Evolutionary conservation across 23 red algal genomes (phyloP), one percentile per base, ranked within the genome.

Genomic region (Gracilaria gracilis): DNA sequence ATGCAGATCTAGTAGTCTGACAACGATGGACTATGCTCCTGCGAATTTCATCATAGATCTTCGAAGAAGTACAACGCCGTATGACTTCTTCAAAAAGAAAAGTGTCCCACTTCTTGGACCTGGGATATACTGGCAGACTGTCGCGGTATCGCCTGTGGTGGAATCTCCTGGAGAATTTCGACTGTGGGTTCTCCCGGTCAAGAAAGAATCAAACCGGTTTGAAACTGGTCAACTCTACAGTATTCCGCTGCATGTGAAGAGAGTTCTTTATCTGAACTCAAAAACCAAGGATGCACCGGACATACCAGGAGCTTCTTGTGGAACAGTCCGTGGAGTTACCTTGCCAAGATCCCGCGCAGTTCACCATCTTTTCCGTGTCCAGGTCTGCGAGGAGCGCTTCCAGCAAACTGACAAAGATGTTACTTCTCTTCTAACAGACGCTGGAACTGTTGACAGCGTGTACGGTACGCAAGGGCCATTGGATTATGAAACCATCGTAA

Each of bases 61-160:
- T 46, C 32, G 57, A 65, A 70, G 71, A 80, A 59, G 58, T 8
- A 61, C 72, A 27, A 11, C 55, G 7, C 34, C 85, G 29, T 35
- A 75, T n/a, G 37, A 50, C 48, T 90, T 90, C 82, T 93, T 93
- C 69, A 61, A 53, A 9, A 67, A 65, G 27, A 49, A 73, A 37
- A 57, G 15, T 36, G 76, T 80, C 6, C 83, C 92, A 21, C 64
- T 94, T 16, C 57, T 88, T 49, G 92, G 92, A n/a, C 35, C 42
- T 34, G 92, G 83, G 6, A 70, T 94, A 39, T 31, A 67, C 57
- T 94, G 92, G 92, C 92, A 94, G 71, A 87, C 67, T 59, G 82
- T 94, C 1, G 54, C 89, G 15, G 69, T 92, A 12, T 84, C 89
- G 42, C 59, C 54, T 16, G 90, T 85, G 8, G 40, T 44, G 44